A percentile compares a stretch with the other conserved stretches of the same genome.
phyloP scores from a whole-genome alignment of 768 basidiomycete genomes.

The Russula sp. region DNA sequence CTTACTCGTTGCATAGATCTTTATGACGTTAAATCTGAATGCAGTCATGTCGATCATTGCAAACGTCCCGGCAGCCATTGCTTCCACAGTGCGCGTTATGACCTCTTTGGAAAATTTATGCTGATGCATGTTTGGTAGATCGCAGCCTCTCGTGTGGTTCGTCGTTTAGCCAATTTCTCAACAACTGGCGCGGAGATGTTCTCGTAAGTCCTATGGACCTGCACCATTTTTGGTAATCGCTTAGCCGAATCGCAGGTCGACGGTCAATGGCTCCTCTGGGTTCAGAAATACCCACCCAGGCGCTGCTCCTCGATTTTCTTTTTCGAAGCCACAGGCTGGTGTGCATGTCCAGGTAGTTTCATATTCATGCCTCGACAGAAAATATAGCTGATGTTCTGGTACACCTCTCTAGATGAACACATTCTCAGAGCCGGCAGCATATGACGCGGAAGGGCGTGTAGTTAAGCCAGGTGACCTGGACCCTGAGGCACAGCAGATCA shows the following conservation, averaged over 20 bases:
- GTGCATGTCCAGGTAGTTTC: conserved; percentile 35
- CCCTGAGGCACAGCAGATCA: conserved; percentile 53
- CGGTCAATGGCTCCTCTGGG: conserved; percentile 22
- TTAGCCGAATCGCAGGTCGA: conserved; percentile 19
- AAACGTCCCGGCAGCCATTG: conserved; percentile 52
- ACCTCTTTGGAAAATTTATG: neutral
- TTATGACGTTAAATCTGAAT: conserved; percentile 63
- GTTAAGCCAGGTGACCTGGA: conserved; percentile 44
- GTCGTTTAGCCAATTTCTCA: conserved; percentile 49
- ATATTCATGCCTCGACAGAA: neutral
- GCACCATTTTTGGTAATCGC: conserved; percentile 21
- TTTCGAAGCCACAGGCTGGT: conserved; percentile 23
- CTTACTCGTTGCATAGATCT: conserved; percentile 40
- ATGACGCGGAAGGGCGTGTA: conserved; percentile 52
- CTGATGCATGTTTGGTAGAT: conserved; percentile 35
- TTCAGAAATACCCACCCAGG: conserved; percentile 19
- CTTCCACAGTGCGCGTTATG: conserved; percentile 1
- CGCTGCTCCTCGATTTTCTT: conserved; percentile 15
- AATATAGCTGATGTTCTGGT: neutral
- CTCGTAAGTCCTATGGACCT: conserved; percentile 16
- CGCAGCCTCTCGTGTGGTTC: conserved; percentile 54
- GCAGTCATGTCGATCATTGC: conserved; percentile 61
- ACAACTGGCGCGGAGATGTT: conserved; percentile 29
- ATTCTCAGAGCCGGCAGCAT: conserved; percentile 38
- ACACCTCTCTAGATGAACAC: conserved; percentile 6